Conservation (phyloP, 192 early-diverging fungal species). For the Pecoramyces ruminantium region DNA sequence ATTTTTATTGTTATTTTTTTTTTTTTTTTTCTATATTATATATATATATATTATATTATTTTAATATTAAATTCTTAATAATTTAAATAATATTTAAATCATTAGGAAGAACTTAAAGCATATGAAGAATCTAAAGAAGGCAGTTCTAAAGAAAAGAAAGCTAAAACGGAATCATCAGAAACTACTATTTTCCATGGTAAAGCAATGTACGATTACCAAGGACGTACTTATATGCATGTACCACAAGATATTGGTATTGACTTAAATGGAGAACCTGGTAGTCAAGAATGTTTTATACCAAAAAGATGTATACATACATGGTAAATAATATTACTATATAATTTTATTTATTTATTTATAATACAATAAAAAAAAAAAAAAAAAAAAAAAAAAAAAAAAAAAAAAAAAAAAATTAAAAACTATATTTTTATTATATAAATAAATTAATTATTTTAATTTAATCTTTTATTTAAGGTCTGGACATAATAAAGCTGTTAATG, state of each 20-base stretch:
- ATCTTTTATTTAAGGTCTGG: constrained; percentile 21
- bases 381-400: neutral
- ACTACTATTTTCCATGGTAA: constrained; percentile 75
- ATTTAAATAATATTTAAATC: too few species aligned
- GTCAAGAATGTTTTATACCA: constrained; percentile 68
- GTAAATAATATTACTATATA: too few species aligned
- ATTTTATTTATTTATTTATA: neutral
- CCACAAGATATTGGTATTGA: constrained; percentile 75
- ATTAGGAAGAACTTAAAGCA: constrained; percentile 17
- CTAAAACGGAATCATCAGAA: constrained; percentile 27
- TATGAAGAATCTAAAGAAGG: constrained; percentile 16
- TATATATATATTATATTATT: too few species aligned
- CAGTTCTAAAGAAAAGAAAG: constrained; percentile 12
- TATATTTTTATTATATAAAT: too few species aligned
- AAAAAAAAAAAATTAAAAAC: too few species aligned
- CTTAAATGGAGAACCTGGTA: constrained; percentile 49
- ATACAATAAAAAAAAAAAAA: neutral
- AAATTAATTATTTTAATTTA: too few species aligned
- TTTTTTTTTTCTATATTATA: too few species aligned
- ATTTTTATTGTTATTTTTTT: too few species aligned
- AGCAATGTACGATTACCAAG: constrained; percentile 74
- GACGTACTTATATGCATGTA: constrained; percentile 89
- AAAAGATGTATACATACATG: constrained; percentile 78
- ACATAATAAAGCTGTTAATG: constrained; percentile 78
- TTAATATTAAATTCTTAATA: too few species aligned